phyloP scores from a whole-genome alignment of 768 basidiomycete genomes.

The Kwoniella sp. region DNA sequence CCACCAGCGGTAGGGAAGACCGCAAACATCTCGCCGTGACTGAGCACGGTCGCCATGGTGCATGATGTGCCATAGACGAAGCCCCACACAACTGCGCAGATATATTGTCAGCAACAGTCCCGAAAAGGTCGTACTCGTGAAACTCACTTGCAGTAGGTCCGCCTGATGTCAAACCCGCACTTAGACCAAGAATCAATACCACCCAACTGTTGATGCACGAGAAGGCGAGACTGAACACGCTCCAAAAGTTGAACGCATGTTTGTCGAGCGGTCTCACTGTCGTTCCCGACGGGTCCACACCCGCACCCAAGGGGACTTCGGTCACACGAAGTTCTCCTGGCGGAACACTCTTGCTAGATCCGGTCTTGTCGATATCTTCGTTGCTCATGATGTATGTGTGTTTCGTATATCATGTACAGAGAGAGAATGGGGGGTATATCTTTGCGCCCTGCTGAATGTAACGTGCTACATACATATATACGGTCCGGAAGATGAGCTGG shows the following conservation, averaged over 20 bases:
- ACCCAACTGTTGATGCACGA: constrained; percentile 23
- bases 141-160: constrained; percentile 20
- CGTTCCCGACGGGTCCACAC: background rate
- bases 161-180: constrained; percentile 11
- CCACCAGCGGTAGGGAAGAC: constrained; percentile 37
- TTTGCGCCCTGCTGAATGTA: too few relatives aligned
- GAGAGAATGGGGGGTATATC: background rate
- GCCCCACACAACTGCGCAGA: constrained; percentile 14
- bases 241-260: constrained; percentile 13
- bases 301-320: constrained; percentile 8
- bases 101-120: too few relatives aligned
- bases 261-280: constrained; percentile 13
- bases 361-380: constrained; percentile 4
- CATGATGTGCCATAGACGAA: constrained; percentile 23
- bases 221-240: constrained; percentile 14
- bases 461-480: too few relatives aligned
- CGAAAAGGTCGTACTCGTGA: background rate
- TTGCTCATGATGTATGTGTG: background rate
- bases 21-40: constrained; percentile 30
- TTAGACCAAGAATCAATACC: constrained; percentile 12
- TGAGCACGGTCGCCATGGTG: constrained; percentile 23
- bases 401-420: background rate
- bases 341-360: background rate
- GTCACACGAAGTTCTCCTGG: constrained; percentile 1
- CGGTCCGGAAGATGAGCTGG: background rate